phyloP scores from a whole-genome alignment of 31 red algal species.

The Endocladia muricata region DNA sequence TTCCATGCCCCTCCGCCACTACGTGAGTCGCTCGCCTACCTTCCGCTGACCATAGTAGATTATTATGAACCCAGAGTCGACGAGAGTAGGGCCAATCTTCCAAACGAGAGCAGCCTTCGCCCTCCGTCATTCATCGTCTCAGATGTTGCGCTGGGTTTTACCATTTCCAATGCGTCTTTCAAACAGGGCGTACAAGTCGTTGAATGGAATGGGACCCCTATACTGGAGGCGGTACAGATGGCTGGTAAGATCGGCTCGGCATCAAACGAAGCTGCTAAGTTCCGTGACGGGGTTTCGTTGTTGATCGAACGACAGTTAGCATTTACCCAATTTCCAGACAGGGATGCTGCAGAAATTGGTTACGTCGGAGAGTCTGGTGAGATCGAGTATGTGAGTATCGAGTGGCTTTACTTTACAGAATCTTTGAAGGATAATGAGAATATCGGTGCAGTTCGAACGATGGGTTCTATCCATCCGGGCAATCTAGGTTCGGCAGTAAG shows the following conservation, averaged over 20 bases:
- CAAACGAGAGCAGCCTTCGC: not conserved
- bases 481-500: not conserved
- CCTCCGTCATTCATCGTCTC: not conserved
- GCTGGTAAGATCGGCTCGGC: not conserved
- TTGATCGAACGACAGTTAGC: not conserved
- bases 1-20: not conserved
- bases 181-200: not conserved
- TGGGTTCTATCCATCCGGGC: not conserved
- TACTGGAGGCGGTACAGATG: not conserved
- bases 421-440: not conserved
- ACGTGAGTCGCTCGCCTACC: not conserved
- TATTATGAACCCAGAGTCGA: not conserved
- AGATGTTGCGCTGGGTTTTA: not conserved
- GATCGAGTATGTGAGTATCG: not conserved
- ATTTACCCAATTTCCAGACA: not conserved
- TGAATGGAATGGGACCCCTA: not conserved
- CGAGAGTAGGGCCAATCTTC: not conserved
- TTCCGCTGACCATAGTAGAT: not conserved
- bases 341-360: not conserved
- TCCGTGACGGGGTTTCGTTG: not conserved
- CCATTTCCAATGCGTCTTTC: not conserved
- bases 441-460: not conserved
- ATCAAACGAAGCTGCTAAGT: not conserved
- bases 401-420: not conserved
- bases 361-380: not conserved